These are phyloP conservation scores for Tuber aestivum DNA, from an alignment of 495 filamentous ascomycete genomes.

Conservation along the genomic window DNA sequence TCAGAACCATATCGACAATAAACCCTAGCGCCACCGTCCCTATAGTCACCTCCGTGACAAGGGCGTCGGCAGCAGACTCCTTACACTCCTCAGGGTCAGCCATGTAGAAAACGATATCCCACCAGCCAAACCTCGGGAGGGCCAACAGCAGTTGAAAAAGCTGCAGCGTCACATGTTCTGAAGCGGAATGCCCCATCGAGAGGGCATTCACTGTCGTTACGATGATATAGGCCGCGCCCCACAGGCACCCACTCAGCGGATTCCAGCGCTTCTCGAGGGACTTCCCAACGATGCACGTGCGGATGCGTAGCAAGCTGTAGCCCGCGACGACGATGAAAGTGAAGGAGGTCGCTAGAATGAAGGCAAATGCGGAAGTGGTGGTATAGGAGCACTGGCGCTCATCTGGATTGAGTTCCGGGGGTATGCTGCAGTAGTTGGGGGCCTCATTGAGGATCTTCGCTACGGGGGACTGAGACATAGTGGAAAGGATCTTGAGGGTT, in stretches of 20 bases:
- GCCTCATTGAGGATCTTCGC: not conserved
- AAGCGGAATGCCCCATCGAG: no score
- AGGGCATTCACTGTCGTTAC: not conserved
- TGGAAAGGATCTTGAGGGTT: not conserved
- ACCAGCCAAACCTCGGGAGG: no score
- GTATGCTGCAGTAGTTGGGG: not conserved
- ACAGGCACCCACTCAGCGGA: no score
- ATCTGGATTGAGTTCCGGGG: not conserved
- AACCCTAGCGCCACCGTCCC: not conserved
- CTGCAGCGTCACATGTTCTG: no score
- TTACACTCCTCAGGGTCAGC: not conserved
- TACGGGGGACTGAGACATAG: not conserved
- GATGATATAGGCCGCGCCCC: not conserved
- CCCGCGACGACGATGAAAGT: not conserved
- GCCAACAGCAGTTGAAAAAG: no score
- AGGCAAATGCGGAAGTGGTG: not conserved
- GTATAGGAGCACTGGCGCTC: not conserved
- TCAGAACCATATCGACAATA: not conserved
- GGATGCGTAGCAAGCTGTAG: not conserved
- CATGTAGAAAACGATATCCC: no score
- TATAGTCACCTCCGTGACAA: not conserved
- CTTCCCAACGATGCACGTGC: no score
- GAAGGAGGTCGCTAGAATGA: not conserved
- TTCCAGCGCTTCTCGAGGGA: no score
- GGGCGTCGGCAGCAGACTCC: not conserved